phyloP scores from a whole-genome alignment of 768 basidiomycete species.

The Xerocomus potaroensis region DNA sequence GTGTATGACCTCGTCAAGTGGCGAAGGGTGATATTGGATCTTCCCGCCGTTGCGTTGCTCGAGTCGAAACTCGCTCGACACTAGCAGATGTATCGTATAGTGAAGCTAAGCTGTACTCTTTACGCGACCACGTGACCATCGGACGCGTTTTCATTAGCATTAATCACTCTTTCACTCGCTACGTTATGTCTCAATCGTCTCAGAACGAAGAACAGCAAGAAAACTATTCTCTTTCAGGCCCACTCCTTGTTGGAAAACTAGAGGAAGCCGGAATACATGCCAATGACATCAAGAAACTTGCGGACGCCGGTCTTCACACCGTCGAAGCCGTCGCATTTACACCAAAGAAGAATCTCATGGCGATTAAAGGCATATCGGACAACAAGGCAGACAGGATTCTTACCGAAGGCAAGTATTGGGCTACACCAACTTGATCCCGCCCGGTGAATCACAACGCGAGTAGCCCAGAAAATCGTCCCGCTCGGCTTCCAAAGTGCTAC shows the following conservation, averaged over 20 bases:
- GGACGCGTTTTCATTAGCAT: slow-evolving; percentile 20
- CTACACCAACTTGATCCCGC: neutral
- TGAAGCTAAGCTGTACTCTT: neutral
- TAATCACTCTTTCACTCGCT: neutral
- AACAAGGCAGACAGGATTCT: slow-evolving; percentile 97
- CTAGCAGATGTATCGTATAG: neutral
- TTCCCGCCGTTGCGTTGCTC: slow-evolving; percentile 75
- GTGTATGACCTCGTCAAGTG: slow-evolving; percentile 85
- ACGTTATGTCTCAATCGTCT: slow-evolving; percentile 43
- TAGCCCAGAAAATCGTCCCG: slow-evolving; percentile 94
- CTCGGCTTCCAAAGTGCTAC: slow-evolving; percentile 98
- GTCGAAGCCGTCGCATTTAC: slow-evolving; percentile 96
- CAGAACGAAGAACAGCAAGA: slow-evolving; percentile 49
- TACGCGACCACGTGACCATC: slow-evolving; percentile 33
- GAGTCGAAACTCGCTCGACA: slow-evolving; percentile 57
- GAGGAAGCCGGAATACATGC: slow-evolving; percentile 86
- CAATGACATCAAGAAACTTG: slow-evolving; percentile 93
- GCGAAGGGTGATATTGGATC: slow-evolving; percentile 76
- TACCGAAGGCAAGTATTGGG: slow-evolving; percentile 62
- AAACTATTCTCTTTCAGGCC: slow-evolving; percentile 62
- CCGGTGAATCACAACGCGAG: slow-evolving; percentile 8
- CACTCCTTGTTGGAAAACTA: slow-evolving; percentile 78
- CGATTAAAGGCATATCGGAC: slow-evolving; percentile 96
- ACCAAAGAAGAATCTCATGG: slow-evolving; percentile 85
- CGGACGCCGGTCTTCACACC: slow-evolving; percentile 88